Base-by-base conservation (phyloP, 2,329 filamentous ascomycete genomes). In the Claviceps humidiphila region DNA sequence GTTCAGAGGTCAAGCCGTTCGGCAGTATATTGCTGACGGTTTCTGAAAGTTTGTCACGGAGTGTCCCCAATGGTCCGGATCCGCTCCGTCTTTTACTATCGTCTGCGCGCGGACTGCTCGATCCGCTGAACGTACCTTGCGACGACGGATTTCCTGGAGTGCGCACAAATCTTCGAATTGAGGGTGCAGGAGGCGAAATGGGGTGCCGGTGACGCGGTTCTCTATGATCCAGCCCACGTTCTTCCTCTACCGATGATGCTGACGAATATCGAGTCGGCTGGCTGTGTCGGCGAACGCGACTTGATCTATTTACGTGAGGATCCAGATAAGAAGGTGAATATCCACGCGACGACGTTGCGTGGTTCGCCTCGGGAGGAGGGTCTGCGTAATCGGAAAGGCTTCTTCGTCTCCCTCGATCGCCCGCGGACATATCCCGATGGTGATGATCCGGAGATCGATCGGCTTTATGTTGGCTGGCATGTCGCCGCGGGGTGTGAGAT, bases 361-460 rank as follows among this genome's bases (percentile, higher is more conserved):
- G 53, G 13, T 63, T 50, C 3, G 64, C 61, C 14, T 68, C 60
- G 17, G 66, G 59, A 2, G 65, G 64, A 2, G 68, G 67, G 1
- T 68, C 66, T 2, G 71, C 71, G 50, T 73, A 70, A 53, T 78
- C 76, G 3, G 75, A 76, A 60, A 75, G 74, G 62, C 76, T 78
- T 52, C 72, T 69, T 41, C 75, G 68, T 41, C 73, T 69, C 13
- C 60, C 63, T n/a, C 68, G 62, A 16, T 69, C 68, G 16, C 74
- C 72, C 8, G 69, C 62, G 6, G 70, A 66, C 34, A 66, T 66
- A 30, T 67, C 65, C 39, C 67, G 66, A 45, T 65, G 66, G 37
- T 61, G 58, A 51, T 62, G 61, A 40, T 69, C 66, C 11, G 68
- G 63, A 5, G 66, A 67, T 38, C 67, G 58, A 52, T 66, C 65